Evolutionary conservation across 352 stramenopile genomes (phyloP), one percentile per base, ranked within the genome.

Genomic region (Phytopythium aichiense): DNA sequence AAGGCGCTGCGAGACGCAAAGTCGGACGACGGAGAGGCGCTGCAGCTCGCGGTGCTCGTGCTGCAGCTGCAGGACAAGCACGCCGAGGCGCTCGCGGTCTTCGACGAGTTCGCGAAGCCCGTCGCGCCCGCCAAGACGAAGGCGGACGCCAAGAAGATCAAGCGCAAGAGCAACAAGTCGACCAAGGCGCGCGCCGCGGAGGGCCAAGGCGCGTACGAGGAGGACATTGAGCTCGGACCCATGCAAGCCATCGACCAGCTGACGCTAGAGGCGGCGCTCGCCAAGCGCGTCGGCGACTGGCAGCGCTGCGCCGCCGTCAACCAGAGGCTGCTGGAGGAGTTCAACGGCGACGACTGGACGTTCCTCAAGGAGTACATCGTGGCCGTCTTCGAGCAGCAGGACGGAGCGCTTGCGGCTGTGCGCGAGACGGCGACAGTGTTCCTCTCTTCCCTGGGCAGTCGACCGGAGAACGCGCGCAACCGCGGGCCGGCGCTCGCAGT

Each of bases 321-420:
- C 65, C 61, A 75, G 37, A 67, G 67, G 67, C 71, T 93, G 33
- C 63, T 95, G 31, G 76, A 87, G 60, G 62, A 86, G 20, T 87
- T 77, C 65, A 91, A 92, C 61, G 81, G 77, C 0, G 87, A 95
- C 61, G 87, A 95, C 68, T 95, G 87, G 87, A 83, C 73, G 11
- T 93, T 92, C 71, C 69, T 92, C 25, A 81, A 75, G 18, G 75
- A 84, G 23, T 90, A 83, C 57, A 80, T 92, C 33, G 68, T 64
- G 25, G 79, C 77, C 28, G 67, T 68, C 43, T 81, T 92, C 23
- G 42, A 83, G 38, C 45, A 30, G n/a, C n/a, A 51, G 22, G 45
- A 20, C 8, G n/a, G 22, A 31, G 45, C n/a, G 2, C 63, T 87
- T 1, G 61, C 69, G 20, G 35, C 71, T 55, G 63, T 54, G 22